Percentiles rank a stretch among this genome's conserved stretches.
phyloP scores from a whole-genome alignment of 768 basidiomycete species.

The Naematelia aurantialba region DNA sequence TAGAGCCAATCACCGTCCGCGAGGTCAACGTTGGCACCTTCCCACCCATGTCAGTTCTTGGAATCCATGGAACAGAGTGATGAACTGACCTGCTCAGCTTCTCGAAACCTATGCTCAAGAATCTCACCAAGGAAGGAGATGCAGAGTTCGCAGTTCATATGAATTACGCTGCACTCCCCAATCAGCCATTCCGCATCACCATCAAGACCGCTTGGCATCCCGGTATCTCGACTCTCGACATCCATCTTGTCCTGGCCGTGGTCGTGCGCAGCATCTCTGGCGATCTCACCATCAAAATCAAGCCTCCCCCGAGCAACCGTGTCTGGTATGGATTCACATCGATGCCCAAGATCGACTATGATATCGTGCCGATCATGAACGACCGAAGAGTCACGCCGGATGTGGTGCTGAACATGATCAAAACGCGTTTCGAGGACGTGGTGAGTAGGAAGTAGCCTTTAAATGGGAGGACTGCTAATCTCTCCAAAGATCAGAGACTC shows the following conservation, averaged over 20 bases:
- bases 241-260: constrained; percentile 82
- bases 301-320: constrained; percentile 90
- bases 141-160: constrained; percentile 82
- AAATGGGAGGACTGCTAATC: neutral
- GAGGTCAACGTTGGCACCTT: constrained; percentile 83
- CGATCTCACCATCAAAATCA: constrained; percentile 74
- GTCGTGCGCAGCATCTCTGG: constrained; percentile 87
- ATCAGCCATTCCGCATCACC: constrained; percentile 76
- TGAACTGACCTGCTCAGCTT: constrained; percentile 55
- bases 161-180: constrained; percentile 38
- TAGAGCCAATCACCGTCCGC: constrained; percentile 77
- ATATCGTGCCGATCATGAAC: constrained; percentile 90
- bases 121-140: constrained; percentile 89
- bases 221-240: constrained; percentile 80
- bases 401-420: constrained; percentile 85
- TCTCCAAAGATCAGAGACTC: constrained; percentile 78
- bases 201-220: constrained; percentile 84
- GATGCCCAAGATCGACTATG: constrained; percentile 78
- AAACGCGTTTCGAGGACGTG: constrained; percentile 79
- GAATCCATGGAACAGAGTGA: neutral
- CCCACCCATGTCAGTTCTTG: constrained; percentile 56
- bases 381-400: constrained; percentile 91
- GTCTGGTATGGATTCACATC: constrained; percentile 91
- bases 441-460: constrained; percentile 54
- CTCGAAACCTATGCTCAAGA: constrained; percentile 97